Evolutionary conservation across 306 rosid genomes (phyloP), one percentile per base, ranked within the genome.

Genomic region (Prunus armeniaca): DNA sequence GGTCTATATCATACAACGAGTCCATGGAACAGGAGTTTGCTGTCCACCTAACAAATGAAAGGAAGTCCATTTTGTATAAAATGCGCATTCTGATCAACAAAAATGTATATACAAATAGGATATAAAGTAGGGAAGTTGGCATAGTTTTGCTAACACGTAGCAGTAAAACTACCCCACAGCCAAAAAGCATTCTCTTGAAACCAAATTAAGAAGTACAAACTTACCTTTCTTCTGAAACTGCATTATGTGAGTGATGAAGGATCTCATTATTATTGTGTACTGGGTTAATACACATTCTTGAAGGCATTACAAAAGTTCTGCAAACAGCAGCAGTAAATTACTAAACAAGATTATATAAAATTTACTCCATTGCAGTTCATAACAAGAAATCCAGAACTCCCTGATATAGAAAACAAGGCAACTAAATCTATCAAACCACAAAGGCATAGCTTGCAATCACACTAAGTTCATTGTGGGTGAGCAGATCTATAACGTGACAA

Each of bases 291-390:
- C 96, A 95, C 97, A 95, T 90, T 86, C 96, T 92, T 2, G 98
- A 89, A 11, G 98, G 98, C 96, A 95, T 80, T 12, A 95, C 98
- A 71, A 95, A 89, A 75, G 89, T 92, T 82, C 97, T 92, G 98
- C 91, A 86, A 80, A 58, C 24, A 78, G 79, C 30, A 77, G 41
- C 15, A 47, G 46, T 65, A 47, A 79, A 69, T 34, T 55, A 69
- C 32, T 65, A 17, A 49, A 47, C 63, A 75, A 38, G 18, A 12
- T 43, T 15, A 69, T 6, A 12, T 30, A 79, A 32, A 71, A 43
- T 63, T 46, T 22, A 54, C 15, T 34, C 17, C 28, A 4, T 58
- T 9, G 34, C 34, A 60, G 65, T 60, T 27, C 32, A 11, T 4
- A 22, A 12, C 3, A 60, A 12, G 14, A 28, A 41, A 15, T 30